Base-by-base conservation (phyloP, 108 stramenopile species). In the Fistulifera solaris region DNA sequence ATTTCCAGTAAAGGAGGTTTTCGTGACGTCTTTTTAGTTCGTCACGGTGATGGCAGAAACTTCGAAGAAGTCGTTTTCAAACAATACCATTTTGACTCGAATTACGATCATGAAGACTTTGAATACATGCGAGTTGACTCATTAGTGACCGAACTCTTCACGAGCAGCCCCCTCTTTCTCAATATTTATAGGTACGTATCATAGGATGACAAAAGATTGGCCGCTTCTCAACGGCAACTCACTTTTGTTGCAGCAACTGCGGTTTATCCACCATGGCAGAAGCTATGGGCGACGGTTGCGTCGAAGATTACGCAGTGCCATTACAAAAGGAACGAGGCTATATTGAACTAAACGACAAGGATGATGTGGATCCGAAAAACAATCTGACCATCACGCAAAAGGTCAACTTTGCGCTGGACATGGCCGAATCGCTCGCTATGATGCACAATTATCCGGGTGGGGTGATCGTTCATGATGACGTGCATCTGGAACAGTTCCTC, bases 381-480 rank as follows among this genome's bases (percentile, higher is more conserved):
- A 38, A 69, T 22, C 65, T 82, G 41, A 75, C 75, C 22, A 56
- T 49, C 0, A 44, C 47, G 16, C 67, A 81, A 44, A 82, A 87
- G 59, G 54, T 86, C 2, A 31, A 51, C 15, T 55, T 77, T 28
- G 74, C 80, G 16, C 58, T 86, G 31, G 65, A 79, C 35, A 80
- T 86, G 79, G 77, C 80, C 8, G 66, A 82, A 51, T 60, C 62
- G n/a, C 44, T 87, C 6, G 80, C 81, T 23, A 68, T 42, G 12
- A 59, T 87, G 28, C 87, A 88, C 51, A 80, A 76, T 16, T 55
- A 66, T 62, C 27, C 24, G 8, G 45, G 55, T 58, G 82, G 83
- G 47, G 62, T 71, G 0, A 84, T 88, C 31, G 75, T 68, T 22
- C 73, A 84, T 63, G 79, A 86, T 40, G 89, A 90, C 62, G 56